Evolutionary conservation across 129 eudicot genomes (phyloP), one percentile per base, ranked within the genome.

Genomic region (Saussurea involucrata): DNA sequence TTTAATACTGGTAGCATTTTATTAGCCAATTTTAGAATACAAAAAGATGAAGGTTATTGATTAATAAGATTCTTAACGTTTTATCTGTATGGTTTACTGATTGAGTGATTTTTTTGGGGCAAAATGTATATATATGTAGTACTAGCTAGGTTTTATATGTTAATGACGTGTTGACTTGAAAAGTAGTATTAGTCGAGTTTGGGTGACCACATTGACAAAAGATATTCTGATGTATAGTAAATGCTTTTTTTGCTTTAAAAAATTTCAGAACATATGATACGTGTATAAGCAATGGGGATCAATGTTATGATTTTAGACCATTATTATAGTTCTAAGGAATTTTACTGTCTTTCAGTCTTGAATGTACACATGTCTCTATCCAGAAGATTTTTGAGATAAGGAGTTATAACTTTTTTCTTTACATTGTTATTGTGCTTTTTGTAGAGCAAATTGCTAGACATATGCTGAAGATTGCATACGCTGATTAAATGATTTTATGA

Each of bases 81-180:
- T 31, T 31, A 32, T 18, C 11, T 42, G 17, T 25, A 15, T 76
- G 7, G 53, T 15, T 31, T 76, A 20, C 55, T 65, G 22, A 49
- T 66, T 9, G 53, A 46, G 49, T 42, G 13, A 29, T 36, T 46
- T 75, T 46, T 72, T 3, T 5, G 12, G 60, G 40, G 29, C 34
- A 53, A 61, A 60, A 61, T 20, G 27, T 67, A 63, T 36, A 36
- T 36, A 36, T 37, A 0, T 17, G 44, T 8, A 37, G 37, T 74
- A 4, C 11, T 75, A 60, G 77, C 11, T 75, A 60, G 77, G 46
- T 72, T 27, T 53, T 57, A 66, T 73, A 4, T 32, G 77, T 60
- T 33, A 9, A 53, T 74, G 27, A 15, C 18, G 37, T 64, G 29
- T 15, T 36, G 44, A 64, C 29, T 24, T 75, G 22, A 76, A 27